Percentiles rank a stretch among this genome's conserved stretches.
Conservation (phyloP, 805 yeast species). For the Wickerhamomyces mucosus region DNA sequence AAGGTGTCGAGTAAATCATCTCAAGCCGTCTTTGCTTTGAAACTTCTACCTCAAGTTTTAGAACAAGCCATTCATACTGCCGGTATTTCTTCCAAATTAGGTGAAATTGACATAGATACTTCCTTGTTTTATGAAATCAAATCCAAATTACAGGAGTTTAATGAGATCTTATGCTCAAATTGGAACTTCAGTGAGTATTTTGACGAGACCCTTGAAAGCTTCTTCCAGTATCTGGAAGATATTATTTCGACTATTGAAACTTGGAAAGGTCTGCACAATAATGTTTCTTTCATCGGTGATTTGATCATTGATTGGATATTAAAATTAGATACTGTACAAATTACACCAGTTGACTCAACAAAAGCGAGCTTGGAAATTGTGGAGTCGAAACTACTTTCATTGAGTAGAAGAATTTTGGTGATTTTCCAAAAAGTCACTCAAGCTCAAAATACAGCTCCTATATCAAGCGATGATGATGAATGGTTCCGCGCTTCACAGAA, state of each 20-base stretch:
- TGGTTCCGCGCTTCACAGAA: slow-evolving; percentile 55
- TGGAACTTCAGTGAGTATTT: slow-evolving; percentile 13
- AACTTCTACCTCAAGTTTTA: slow-evolving; percentile 26
- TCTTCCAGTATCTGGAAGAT: slow-evolving; percentile 18
- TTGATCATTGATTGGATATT: slow-evolving; percentile 39
- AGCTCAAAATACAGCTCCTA: slow-evolving; percentile 7
- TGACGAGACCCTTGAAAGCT: slow-evolving; percentile 14
- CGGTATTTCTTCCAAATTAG: slow-evolving; percentile 8
- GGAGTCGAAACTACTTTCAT: slow-evolving; percentile 39
- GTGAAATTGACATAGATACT: slow-evolving; percentile 9
- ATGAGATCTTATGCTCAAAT: slow-evolving; percentile 4
- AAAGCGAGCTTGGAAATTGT: too few species aligned
- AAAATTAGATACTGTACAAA: slow-evolving; percentile 2
- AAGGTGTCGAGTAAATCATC: too few species aligned
- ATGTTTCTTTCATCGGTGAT: slow-evolving; percentile 37
- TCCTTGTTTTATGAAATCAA: slow-evolving; percentile 13
- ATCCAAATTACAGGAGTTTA: slow-evolving; percentile 8
- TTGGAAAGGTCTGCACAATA: slow-evolving; percentile 27
- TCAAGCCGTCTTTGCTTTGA: slow-evolving; percentile 10
- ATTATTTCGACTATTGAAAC: slow-evolving; percentile 15
- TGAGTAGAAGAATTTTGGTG: slow-evolving; percentile 52
- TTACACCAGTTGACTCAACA: background rate
- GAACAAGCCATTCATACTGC: slow-evolving; percentile 22
- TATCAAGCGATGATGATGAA: slow-evolving; percentile 45
- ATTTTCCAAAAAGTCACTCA: slow-evolving; percentile 48